A percentile compares a stretch with the other conserved stretches of the same genome.
Conservation (phyloP, 2,329 filamentous ascomycete species). For the Aspergillus sclerotialis region DNA sequence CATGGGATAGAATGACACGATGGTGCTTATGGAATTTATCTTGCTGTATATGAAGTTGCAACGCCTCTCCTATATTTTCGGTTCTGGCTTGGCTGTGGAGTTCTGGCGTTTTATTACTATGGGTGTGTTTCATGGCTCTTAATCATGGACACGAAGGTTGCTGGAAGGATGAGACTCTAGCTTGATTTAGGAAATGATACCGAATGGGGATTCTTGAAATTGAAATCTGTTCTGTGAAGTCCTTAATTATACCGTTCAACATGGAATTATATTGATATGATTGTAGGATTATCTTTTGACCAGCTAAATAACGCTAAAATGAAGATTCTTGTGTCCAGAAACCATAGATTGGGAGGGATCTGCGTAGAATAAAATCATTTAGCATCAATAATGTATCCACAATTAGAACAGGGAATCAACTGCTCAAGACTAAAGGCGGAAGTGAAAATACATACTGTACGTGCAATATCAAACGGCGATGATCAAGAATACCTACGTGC, state of each 20-base stretch:
- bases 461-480: too few species aligned
- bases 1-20: conserved; percentile 89
- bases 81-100: conserved; percentile 31
- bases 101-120: conserved; percentile 33
- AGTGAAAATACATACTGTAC: background rate
- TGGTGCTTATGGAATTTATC: conserved; percentile 20
- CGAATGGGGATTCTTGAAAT: too few species aligned
- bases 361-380: too few species aligned
- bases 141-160: conserved; percentile 21
- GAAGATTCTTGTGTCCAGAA: too few species aligned
- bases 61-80: conserved; percentile 24
- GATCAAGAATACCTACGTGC: too few species aligned
- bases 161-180: conserved; percentile 19
- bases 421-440: background rate
- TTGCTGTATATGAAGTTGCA: conserved; percentile 26
- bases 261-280: too few species aligned
- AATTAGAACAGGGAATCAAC: conserved; percentile 1
- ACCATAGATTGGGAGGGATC: too few species aligned
- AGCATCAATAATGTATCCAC: background rate
- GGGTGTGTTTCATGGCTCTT: conserved; percentile 24
- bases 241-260: too few species aligned
- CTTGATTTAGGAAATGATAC: conserved; percentile 11
- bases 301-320: too few species aligned
- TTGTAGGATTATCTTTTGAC: too few species aligned
- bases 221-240: too few species aligned